phyloP scores from a whole-genome alignment of 768 basidiomycete genomes.

The Serendipita indica region DNA sequence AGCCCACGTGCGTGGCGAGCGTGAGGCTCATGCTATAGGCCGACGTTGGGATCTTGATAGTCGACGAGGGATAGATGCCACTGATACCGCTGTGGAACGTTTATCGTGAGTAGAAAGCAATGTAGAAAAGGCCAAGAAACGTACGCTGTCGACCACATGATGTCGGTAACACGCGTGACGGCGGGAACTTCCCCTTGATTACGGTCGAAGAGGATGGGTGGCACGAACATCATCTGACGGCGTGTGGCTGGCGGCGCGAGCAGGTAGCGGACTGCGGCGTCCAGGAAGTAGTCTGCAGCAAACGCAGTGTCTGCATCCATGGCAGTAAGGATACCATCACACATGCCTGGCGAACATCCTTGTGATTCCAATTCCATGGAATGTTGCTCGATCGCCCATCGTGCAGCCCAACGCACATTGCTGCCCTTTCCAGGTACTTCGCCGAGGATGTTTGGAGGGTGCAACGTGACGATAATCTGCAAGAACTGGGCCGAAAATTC shows the following conservation, averaged over 20 bases:
- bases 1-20: conserved; percentile 18
- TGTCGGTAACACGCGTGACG: conserved; percentile 9
- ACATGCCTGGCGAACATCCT: conserved; percentile 13
- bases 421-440: conserved; percentile 19
- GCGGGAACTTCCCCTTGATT: conserved; percentile 10
- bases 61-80: conserved; percentile 18
- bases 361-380: conserved; percentile 2
- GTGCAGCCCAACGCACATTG: conserved; percentile 18
- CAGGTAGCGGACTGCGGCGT: conserved; percentile 17
- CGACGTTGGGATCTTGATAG: conserved; percentile 20
- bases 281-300: conserved; percentile 19
- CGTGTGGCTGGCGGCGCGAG: conserved; percentile 14
- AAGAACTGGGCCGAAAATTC: conserved; percentile 18
- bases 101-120: neutral
- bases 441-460: conserved; percentile 16
- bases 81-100: conserved; percentile 13
- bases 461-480: conserved; percentile 18
- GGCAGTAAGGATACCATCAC: conserved; percentile 16
- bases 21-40: conserved; percentile 18
- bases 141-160: conserved; percentile 10
- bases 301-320: conserved; percentile 19
- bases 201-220: conserved; percentile 11
- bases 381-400: conserved; percentile 13
- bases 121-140: neutral
- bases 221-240: conserved; percentile 13